Percentiles rank a stretch among this genome's conserved stretches.
These are phyloP conservation scores for Perilla frutescens DNA, from an alignment of 257 asterid species.

Conservation along the genomic window DNA sequence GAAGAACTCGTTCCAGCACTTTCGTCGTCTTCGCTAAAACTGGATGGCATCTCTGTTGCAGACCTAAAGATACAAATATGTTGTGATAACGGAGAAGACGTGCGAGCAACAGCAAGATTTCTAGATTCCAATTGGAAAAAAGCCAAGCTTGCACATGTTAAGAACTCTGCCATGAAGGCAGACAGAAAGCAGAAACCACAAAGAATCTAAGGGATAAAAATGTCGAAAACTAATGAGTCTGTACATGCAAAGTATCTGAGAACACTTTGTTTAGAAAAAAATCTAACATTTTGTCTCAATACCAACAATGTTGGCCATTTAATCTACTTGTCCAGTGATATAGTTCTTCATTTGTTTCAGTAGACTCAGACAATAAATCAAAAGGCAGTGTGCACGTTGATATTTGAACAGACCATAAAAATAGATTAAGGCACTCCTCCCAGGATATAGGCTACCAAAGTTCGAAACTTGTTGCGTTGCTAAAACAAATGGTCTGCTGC, in stretches of 20 bases:
- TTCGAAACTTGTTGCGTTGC: not conserved
- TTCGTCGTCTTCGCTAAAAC: constrained; percentile 70
- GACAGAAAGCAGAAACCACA: not conserved
- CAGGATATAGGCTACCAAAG: not conserved
- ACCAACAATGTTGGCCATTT: constrained; percentile 8
- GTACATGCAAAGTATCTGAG: not conserved
- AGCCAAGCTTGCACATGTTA: not conserved
- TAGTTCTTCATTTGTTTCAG: not conserved
- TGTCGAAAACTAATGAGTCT: not conserved
- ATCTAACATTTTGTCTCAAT: not conserved
- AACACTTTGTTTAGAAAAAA: not conserved
- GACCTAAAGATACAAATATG: constrained; percentile 44
- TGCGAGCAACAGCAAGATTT: not conserved
- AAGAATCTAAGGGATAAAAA: not conserved
- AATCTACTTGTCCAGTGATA: not conserved
- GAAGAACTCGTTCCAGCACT: constrained; percentile 75
- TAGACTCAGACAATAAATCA: not conserved
- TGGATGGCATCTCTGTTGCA: constrained; percentile 63
- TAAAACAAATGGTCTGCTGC: not conserved
- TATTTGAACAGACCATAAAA: not conserved
- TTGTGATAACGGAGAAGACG: not conserved
- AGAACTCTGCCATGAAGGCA: not conserved
- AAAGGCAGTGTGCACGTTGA: not conserved
- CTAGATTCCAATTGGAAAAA: not conserved
- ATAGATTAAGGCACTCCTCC: constrained; percentile 14